Percentiles rank a stretch among this genome's conserved stretches.
phyloP scores from a whole-genome alignment of 495 filamentous ascomycete species.

The Penicillium herquei region DNA sequence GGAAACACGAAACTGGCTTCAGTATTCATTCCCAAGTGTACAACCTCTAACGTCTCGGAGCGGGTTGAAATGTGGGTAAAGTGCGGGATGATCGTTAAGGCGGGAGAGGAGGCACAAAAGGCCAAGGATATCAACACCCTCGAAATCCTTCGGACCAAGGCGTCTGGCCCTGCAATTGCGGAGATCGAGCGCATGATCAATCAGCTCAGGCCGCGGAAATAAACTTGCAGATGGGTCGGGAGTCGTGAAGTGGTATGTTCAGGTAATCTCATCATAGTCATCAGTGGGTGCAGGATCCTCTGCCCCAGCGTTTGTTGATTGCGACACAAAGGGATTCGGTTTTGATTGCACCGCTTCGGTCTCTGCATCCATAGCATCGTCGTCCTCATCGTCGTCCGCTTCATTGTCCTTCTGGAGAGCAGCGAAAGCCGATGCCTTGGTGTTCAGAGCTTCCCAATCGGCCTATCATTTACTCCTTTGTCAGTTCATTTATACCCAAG shows the following conservation, averaged over 20 bases:
- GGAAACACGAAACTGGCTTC: conserved; percentile 87
- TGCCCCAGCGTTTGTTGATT: conserved; percentile 9
- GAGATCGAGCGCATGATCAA: conserved; percentile 65
- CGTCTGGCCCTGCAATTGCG: conserved; percentile 50
- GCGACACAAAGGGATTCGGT: conserved; percentile 15
- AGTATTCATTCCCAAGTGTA: conserved; percentile 85
- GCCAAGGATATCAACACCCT: conserved; percentile 71
- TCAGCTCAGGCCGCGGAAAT: conserved; percentile 51
- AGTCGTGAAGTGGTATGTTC: conserved; percentile 17
- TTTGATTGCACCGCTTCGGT: conserved; percentile 16
- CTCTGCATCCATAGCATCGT: conserved; percentile 35
- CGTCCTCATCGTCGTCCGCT: conserved; percentile 26
- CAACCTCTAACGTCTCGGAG: conserved; percentile 57
- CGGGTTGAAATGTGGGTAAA: conserved; percentile 93
- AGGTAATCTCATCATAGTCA: conserved; percentile 46
- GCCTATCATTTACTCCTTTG: conserved; percentile 21
- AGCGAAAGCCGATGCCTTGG: conserved; percentile 30
- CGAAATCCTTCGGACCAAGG: conserved; percentile 56
- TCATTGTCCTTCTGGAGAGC: conserved; percentile 30
- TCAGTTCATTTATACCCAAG: conserved; percentile 16
- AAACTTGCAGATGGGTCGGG: conserved; percentile 13
- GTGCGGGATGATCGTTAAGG: conserved; percentile 86
- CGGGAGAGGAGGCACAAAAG: conserved; percentile 87
- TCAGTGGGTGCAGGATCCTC: conserved; percentile 29
- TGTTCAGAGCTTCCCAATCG: conserved; percentile 45